Evolutionary conservation across 2,329 filamentous ascomycete species (phyloP), one percentile per base, ranked within the genome.

Genomic region (Aspergillus tamarii): DNA sequence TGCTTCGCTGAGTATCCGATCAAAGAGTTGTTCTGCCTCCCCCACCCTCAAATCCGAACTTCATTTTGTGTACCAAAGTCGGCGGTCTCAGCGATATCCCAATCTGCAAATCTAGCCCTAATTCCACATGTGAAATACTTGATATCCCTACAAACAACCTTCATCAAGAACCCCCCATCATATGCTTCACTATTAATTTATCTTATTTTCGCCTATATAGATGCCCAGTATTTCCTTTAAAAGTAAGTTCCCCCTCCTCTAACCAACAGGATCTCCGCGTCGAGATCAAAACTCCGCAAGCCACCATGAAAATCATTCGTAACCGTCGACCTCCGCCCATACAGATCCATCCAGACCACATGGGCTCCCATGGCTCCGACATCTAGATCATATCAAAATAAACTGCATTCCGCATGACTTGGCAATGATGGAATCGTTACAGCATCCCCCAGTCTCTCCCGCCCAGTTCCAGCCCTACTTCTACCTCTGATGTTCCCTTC

Each of bases 371-470:
- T 32, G 48, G 26, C 26, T n/a, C 26, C 46, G 14, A 30, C 11
- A n/a, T n/a, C 8, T 1, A 30, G 23, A 34, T 53, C 16, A 26
- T 36, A 39, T 19, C 8, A 39, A n/a, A 26, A 26, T 2, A 32
- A 21, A 19, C n/a, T 14, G 52, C 26, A 39, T 55, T 19, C 52
- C 32, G 52, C 8, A 55, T 55, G 52, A 55, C 52, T 19, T 26
- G 52, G n/a, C 34, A 14, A 55, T 55, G 52, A 55, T 55, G 32
- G 52, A 55, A 55, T 55, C 6, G 48, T 52, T 52, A 52, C 48
- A 52, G 48, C 28, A 32, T n/a, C 19, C 10, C 3, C 3, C 7
- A 32, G 11, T 52, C 4, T 52, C 4, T 32, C 48, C 39, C 39
- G 16, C 39, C 19, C 16, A 9, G 7, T 41, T 7, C 39, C 39